A percentile compares a stretch with the other conserved stretches of the same genome.
These are phyloP conservation scores for Clohesyomyces aquaticus DNA, from an alignment of 495 filamentous ascomycete species.

Conservation along the genomic window DNA sequence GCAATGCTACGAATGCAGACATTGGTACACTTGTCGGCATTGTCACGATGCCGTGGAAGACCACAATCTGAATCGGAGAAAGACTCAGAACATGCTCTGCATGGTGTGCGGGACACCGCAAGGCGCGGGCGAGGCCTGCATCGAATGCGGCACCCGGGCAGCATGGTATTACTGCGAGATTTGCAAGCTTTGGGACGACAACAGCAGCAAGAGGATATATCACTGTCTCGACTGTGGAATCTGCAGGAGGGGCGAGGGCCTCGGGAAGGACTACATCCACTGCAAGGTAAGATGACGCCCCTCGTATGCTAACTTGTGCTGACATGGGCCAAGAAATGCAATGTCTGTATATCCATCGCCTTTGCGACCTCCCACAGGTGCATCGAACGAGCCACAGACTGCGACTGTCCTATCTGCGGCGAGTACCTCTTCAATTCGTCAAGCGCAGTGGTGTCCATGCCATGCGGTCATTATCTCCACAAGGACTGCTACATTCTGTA, in stretches of 20 bases:
- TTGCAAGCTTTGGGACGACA: conserved; percentile 97
- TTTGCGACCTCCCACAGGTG: conserved; percentile 84
- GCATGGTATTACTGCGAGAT: conserved; percentile 94
- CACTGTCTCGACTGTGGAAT: conserved; percentile 97
- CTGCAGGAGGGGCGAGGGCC: conserved; percentile 84
- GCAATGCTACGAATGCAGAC: conserved; percentile 84
- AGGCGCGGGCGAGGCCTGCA: conserved; percentile 75
- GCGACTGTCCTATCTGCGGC: conserved; percentile 96
- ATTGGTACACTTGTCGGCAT: conserved; percentile 94
- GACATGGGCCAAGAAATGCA: conserved; percentile 40
- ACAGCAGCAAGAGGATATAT: conserved; percentile 88
- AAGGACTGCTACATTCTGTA: conserved; percentile 81
- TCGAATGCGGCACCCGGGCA: conserved; percentile 71
- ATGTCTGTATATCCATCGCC: conserved; percentile 85
- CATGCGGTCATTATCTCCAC: conserved; percentile 96
- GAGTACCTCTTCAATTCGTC: conserved; percentile 98
- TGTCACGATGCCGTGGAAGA: conserved; percentile 90
- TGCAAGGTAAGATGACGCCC: conserved; percentile 73
- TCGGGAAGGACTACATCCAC: conserved; percentile 96
- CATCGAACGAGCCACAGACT: conserved; percentile 91
- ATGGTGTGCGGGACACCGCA: conserved; percentile 93
- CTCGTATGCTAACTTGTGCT: conserved; percentile 4
- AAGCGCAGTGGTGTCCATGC: conserved; percentile 86
- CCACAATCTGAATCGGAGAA: conserved; percentile 76
- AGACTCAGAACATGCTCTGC: conserved; percentile 95